Evolutionary conservation across 208 protist species (phyloP), one percentile per base, ranked within the genome.

Genomic region (Leishmania arabica): DNA sequence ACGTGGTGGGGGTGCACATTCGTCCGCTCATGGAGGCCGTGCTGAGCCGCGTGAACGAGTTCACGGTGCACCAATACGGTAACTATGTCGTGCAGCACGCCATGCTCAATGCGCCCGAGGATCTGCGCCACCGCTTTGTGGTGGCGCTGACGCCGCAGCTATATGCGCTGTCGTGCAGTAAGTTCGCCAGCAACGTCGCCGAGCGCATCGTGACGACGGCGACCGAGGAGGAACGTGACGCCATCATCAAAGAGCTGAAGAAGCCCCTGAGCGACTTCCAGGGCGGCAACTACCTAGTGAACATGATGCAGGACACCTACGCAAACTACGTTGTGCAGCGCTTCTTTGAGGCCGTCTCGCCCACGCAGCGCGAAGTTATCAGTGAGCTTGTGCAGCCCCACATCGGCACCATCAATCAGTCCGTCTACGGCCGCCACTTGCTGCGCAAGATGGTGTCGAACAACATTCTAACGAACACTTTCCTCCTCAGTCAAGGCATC

Each of bases 41-140:
- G 40, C 86, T 99, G 64, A 75, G 75, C 24, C 89, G 90, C 73
- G 81, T 96, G 21, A 89, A 92, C 79, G 85, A 89, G 71, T 94
- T 99, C 53, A 94, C 95, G 3, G 92, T 98, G 75, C 97, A 99
- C 83, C 97, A 99, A 87, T 99, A 99, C 85, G 99, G 99, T 66
- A 99, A 99, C 88, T 99, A 99, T 87, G 99, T 99, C 21, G 98
- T 99, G 69, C 99, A 99, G 92, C 98, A 99, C 81, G 95, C 98
- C 19, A 81, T 99, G 51, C 93, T 99, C 74, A 95, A 99, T 80
- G 97, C 98, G 21, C 91, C 88, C 0, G 86, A 85, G 37, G 89
- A 94, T 47, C 82, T 99, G 37, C 92, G 96, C 58, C 78, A 87
- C 62, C 82, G 83, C 45, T 96, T 99, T 60, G 81, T 99, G 8